Evolutionary conservation across 1,139 yeast genomes (phyloP).

Genomic region (Meyerozyma smithsonii): DNA sequence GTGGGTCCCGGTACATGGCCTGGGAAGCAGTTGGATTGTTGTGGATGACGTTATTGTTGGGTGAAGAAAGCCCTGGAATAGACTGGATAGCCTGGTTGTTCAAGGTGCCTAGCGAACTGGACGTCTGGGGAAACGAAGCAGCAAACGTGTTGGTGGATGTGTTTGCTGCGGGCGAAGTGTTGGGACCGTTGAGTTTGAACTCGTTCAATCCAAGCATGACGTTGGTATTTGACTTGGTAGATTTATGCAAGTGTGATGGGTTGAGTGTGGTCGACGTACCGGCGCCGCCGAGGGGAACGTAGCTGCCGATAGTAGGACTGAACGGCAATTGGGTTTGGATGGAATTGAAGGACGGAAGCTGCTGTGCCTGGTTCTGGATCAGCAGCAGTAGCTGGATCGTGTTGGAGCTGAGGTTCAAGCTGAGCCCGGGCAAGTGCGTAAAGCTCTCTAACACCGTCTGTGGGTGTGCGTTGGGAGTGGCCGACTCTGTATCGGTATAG

Average conservation of each 20-base stretch:
- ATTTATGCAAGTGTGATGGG: constrained; percentile 3
- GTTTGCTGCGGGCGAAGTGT: background rate
- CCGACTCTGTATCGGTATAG: constrained; percentile 12
- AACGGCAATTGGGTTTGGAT: constrained; percentile 31
- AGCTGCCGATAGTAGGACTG: constrained; percentile 1
- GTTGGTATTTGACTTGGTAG: background rate
- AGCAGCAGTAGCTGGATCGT: constrained; percentile 13
- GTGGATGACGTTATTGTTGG: background rate
- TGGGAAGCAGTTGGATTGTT: background rate
- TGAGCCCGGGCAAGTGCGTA: constrained; percentile 15
- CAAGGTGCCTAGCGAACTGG: background rate
- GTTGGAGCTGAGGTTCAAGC: constrained; percentile 2
- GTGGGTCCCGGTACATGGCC: background rate
- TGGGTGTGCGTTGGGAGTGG: constrained; percentile 6
- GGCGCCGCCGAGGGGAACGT: background rate
- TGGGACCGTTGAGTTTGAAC: background rate
- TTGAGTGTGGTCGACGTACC: constrained; percentile 1
- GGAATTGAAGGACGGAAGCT: constrained; percentile 34
- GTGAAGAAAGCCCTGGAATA: background rate
- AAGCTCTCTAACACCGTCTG: constrained; percentile 14
- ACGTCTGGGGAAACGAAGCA: background rate
- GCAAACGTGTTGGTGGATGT: background rate
- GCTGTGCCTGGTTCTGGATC: constrained; percentile 29
- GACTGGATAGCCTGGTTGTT: background rate
- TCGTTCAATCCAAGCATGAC: background rate